Percentiles rank a stretch among this genome's conserved stretches.
Evolutionary conservation across 164 flowering plant genomes (phyloP).

Genomic region (Berberis thunbergii): DNA sequence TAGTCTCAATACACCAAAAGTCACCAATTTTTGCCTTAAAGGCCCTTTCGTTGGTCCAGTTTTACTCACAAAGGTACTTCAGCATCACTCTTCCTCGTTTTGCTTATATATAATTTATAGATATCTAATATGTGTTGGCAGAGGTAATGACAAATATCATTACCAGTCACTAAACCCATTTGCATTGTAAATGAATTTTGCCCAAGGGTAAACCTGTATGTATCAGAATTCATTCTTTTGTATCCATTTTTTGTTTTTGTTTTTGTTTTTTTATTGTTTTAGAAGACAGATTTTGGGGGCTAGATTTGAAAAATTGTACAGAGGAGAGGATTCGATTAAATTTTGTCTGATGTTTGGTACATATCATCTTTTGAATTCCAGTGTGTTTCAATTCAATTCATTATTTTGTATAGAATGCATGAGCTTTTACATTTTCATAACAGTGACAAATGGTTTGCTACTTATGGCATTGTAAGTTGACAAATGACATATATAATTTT

Average conservation of each 20-base stretch:
- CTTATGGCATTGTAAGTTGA: too few relatives aligned
- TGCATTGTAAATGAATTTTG: constrained; percentile 7
- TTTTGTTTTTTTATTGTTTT: not conserved
- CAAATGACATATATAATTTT: too few relatives aligned
- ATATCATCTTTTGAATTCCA: too few relatives aligned
- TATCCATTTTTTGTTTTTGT: constrained; percentile 1
- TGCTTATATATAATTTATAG: too few relatives aligned
- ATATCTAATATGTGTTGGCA: not conserved
- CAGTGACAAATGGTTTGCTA: too few relatives aligned
- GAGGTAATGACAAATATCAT: not conserved
- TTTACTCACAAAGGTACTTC: not conserved
- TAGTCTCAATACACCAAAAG: too few relatives aligned
- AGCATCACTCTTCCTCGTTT: not conserved
- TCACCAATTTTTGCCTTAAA: too few relatives aligned
- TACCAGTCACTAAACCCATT: not conserved
- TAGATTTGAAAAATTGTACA: not conserved
- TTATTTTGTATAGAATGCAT: too few relatives aligned
- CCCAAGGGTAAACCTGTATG: constrained; percentile 6
- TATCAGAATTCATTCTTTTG: not conserved
- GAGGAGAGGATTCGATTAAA: not conserved
- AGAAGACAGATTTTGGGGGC: not conserved
- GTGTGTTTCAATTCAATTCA: too few relatives aligned
- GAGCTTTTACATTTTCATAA: too few relatives aligned
- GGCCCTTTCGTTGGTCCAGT: not conserved
- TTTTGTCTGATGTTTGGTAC: too few relatives aligned